phyloP scores from a whole-genome alignment of 2,329 filamentous ascomycete genomes.

The Sporothrix curviconia region DNA sequence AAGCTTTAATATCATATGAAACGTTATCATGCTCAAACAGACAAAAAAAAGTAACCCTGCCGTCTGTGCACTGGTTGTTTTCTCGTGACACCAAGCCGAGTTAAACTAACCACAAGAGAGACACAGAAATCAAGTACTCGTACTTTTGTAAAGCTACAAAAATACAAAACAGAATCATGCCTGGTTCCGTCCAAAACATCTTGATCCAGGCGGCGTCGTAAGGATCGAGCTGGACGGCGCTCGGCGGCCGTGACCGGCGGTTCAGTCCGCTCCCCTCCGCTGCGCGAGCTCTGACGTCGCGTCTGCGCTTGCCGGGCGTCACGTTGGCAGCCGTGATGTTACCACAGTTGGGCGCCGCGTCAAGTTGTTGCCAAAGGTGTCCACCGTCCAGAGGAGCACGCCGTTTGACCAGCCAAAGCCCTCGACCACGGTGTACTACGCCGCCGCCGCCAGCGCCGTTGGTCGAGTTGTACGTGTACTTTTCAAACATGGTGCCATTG shows the following conservation, averaged over 20 bases:
- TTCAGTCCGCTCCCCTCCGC: not conserved
- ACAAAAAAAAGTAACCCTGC: too few species aligned
- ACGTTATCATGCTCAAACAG: not conserved
- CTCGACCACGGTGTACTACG: slow-evolving; percentile 63
- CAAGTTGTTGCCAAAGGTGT: slow-evolving; percentile 52
- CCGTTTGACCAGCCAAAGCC: slow-evolving; percentile 68
- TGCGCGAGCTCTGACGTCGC: slow-evolving; percentile 7
- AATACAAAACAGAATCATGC: too few species aligned
- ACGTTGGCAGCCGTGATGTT: slow-evolving; percentile 39
- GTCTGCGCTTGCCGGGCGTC: slow-evolving; percentile 27
- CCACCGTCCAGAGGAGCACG: slow-evolving; percentile 59
- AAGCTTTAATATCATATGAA: too few species aligned
- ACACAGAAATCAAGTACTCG: not conserved
- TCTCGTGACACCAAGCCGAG: not conserved
- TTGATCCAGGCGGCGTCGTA: slow-evolving; percentile 43
- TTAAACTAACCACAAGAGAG: not conserved
- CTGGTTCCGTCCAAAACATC: too few species aligned
- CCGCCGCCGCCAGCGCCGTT: slow-evolving; percentile 58
- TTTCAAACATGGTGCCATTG: slow-evolving; percentile 62
- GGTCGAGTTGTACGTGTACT: slow-evolving; percentile 55
- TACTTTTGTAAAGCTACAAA: too few species aligned
- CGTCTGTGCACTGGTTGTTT: too few species aligned
- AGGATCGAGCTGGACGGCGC: slow-evolving; percentile 41
- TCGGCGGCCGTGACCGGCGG: slow-evolving; percentile 17
- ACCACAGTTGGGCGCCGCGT: slow-evolving; percentile 49